These are phyloP conservation scores for Fallopia convolvulus DNA, from an alignment of 148 eudicot genomes.

Conservation along the genomic window DNA sequence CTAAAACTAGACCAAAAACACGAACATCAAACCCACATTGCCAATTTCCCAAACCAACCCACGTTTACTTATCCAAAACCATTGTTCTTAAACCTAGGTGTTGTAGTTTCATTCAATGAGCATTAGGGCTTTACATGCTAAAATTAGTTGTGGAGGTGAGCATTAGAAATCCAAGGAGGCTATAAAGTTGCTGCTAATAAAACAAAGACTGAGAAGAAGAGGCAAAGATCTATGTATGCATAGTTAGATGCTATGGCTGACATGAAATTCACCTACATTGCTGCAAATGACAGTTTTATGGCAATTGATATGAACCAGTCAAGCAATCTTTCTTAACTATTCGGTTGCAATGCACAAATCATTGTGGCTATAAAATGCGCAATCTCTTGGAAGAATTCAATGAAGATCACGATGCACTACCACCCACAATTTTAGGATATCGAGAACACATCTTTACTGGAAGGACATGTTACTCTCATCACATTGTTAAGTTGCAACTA, in stretches of 20 bases:
- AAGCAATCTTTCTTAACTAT: not conserved
- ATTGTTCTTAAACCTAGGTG: too few relatives aligned
- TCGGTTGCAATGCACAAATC: not conserved
- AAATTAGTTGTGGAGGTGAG: too few relatives aligned
- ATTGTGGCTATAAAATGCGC: slow-evolving; percentile 57
- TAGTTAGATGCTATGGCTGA: slow-evolving; percentile 75
- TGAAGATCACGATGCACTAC: slow-evolving; percentile 79
- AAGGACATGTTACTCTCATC: slow-evolving; percentile 34
- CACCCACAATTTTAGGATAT: slow-evolving; percentile 79
- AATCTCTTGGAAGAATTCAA: slow-evolving; percentile 83
- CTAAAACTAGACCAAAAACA: too few relatives aligned
- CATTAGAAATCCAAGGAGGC: slow-evolving; percentile 64
- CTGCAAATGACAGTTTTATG: slow-evolving; percentile 76
- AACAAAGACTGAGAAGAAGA: slow-evolving; percentile 51
- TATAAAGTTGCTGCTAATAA: slow-evolving; percentile 52
- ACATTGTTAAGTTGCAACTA: slow-evolving; percentile 3
- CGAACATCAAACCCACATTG: too few relatives aligned
- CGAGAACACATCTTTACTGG: slow-evolving; percentile 95
- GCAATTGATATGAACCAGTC: slow-evolving; percentile 86
- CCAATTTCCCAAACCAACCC: too few relatives aligned
- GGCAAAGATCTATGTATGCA: slow-evolving; percentile 59
- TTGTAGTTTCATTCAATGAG: too few relatives aligned
- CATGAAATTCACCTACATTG: slow-evolving; percentile 73
- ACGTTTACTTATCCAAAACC: too few relatives aligned
- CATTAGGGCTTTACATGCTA: too few relatives aligned